Base-by-base conservation (phyloP, 352 stramenopile genomes). In the Aphanomyces euteiches region DNA sequence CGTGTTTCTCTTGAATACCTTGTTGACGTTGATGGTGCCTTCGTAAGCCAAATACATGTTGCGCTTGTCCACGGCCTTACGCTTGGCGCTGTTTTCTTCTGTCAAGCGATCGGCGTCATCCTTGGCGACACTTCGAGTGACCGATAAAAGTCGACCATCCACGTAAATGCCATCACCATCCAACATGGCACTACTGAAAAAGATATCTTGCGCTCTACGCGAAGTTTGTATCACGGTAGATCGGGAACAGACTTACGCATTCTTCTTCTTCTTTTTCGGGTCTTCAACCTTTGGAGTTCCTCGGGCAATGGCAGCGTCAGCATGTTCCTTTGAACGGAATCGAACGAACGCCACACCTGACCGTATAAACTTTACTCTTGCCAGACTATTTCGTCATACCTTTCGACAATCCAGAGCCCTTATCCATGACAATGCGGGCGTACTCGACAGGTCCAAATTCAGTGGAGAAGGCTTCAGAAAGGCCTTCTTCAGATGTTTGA, bases 11-110 rank as follows among this genome's bases (percentile, higher is more conserved):
- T 28, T 28, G 0, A 68, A 56, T 69, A 93, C 74, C 72, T 93
- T 93, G 82, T 95, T 95, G 21, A 93, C 85, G 65, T 96, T 92
- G 40, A 99, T 92, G 66, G 92, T 92, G 54, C 94, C 95, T 79
- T 98, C 96, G 72, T 96, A 93, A 39, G 95, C 91, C 63, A 99
- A 73, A 76, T 98, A 98, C 73, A 98, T 74, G 74, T 98, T 98
- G 66, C 96, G 92, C 75, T 97, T 97, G 81, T 99, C 96, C 45
- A 90, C 81, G 57, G 82, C 79, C 71, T 86, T 89, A 50, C 77
- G 77, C 56, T 77, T 77, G 5, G 75, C 73, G 54, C 79, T 78
- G 58, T 88, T 89, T 17, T 76, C 67, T 57, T 89, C 80, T 5
- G 82, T 74, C 17, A 94, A 70, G 1, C 84, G 79, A 21, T 82